Base-by-base conservation (phyloP, 2,329 filamentous ascomycete genomes). In the Cladophialophora yegresii region DNA sequence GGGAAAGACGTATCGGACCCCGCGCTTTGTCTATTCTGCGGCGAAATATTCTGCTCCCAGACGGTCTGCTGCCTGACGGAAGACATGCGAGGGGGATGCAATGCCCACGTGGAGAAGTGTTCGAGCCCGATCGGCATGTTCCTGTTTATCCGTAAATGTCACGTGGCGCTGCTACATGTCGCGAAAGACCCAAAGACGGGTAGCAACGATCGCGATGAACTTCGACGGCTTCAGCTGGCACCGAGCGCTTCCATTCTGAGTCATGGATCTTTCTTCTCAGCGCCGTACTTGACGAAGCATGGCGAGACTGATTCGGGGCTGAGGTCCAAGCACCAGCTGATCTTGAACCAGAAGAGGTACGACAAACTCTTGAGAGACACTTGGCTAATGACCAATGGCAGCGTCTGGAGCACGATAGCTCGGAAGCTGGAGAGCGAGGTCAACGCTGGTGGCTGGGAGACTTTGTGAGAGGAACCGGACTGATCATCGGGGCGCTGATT, bases 361-460 rank as follows among this genome's bases (percentile, higher is more conserved):
- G 95, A 99, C 77, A 87, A 89, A 40, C 84, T 97, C 77, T 83
- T 97, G 63, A 84, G 95, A 57, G 91, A 89, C 70, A 87, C 93
- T 50, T 97, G 96, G 89, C 81, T 71, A 59, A 70, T 71, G 69
- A 66, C 98, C 65, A 86, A 87, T 56, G 92, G 97, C 72, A 89
- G 90, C 4, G 87, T 99, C 30, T 93, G 93, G 40, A 96, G 90
- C 70, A 87, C 92, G 54, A 96, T 99, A 74, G 91, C 90, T 69
- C 84, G 95, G 70, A 93, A 92, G 77, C 78, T 99, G 70, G 95
- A 99, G 80, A 89, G 91, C 13, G 95, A 99, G 76, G 92, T 97
- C 51, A 99, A 99, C 75, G 97, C 92, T 72, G 95, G 95, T 0
- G 95, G 95, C 0, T 99, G 95, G 95, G 95, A 99, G 80, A 97